Evolutionary conservation across 805 yeast species (phyloP), one percentile per base, ranked within the genome.

Genomic region (Maudiozyma saulgeensis): DNA sequence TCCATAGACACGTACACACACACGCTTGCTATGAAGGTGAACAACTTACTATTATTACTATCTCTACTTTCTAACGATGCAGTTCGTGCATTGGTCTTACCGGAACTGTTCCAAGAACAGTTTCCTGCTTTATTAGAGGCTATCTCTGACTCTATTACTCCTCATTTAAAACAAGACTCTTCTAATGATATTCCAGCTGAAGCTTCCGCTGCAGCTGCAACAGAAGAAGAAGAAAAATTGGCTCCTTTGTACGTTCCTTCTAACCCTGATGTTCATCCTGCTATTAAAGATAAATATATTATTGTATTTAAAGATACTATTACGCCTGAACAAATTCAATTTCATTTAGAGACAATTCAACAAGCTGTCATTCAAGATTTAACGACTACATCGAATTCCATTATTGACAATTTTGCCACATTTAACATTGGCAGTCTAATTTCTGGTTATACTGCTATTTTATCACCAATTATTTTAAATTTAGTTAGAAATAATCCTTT

Each of bases 381-480:
- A n/a, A 31, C 32, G 3, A 26, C 18, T 26, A 18, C 31, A 13
- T 6, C 21, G 3, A 31, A 41, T 11, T n/a, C 19, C 35, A 40
- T 15, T 41, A 11, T 15, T 9, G 42, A 83, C 56, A 86, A 87
- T 57, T 71, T 81, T 54, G 64, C 75, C 63, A 62, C 74, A 23
- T 87, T 85, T 72, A 64, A 76, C 61, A 74, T 88, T 55, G 81
- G 73, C 51, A 73, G 74, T 50, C 54, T 67, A 41, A 68, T 87
- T 63, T 70, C 72, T 52, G 99, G 98, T 56, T 91, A 90, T 74
- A 73, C 90, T 47, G 99, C 96, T 52, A 77, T 74, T 68, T 88
- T 93, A 75, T 77, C 86, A 56, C 82, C 81, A 46, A 79, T 79
- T 47, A 81, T 88, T 48, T 70, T 91, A 50, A 87, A 87, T 50